phyloP scores from a whole-genome alignment of 208 protist species.

The Trypanosoma congolense region DNA sequence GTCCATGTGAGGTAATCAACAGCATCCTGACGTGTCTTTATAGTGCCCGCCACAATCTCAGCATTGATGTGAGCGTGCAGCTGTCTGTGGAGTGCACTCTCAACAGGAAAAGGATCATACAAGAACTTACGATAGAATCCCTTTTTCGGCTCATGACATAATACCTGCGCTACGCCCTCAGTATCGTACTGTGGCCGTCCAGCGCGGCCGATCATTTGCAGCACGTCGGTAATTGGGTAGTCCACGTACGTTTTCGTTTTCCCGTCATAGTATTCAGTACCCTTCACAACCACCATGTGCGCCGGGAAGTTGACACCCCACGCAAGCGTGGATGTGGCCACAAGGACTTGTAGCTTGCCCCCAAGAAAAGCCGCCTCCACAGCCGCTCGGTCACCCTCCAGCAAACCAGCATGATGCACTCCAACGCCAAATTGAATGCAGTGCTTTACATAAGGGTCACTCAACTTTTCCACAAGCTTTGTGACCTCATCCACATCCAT shows the following conservation, averaged over 20 bases:
- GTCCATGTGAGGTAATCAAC: slow-evolving; percentile 99
- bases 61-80: slow-evolving; percentile 99
- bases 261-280: slow-evolving; percentile 99
- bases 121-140: slow-evolving; percentile 99
- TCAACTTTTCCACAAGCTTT: slow-evolving; percentile 49
- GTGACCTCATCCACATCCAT: slow-evolving; percentile 89
- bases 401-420: slow-evolving; percentile 98
- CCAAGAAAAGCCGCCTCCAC: slow-evolving; percentile 94
- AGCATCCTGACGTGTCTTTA: slow-evolving; percentile 92
- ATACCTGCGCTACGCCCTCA: slow-evolving; percentile 93
- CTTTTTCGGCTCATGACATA: slow-evolving; percentile 98
- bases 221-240: slow-evolving; percentile 99
- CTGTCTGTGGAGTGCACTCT: slow-evolving; percentile 92
- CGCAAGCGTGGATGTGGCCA: slow-evolving; percentile 98
- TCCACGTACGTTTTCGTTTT: slow-evolving; percentile 97
- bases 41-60: slow-evolving; percentile 95
- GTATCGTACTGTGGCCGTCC: slow-evolving; percentile 97
- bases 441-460: slow-evolving; percentile 91
- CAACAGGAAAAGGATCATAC: slow-evolving; percentile 99
- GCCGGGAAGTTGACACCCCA: slow-evolving; percentile 99
- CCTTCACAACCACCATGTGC: slow-evolving; percentile 99
- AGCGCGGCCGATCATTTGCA: slow-evolving; percentile 99
- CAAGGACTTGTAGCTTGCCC: slow-evolving; percentile 96
- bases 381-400: slow-evolving; percentile 77
- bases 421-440: slow-evolving; percentile 98